Evolutionary conservation across 169 alveolate species (phyloP).

Genomic region (Neospora caninum): DNA sequence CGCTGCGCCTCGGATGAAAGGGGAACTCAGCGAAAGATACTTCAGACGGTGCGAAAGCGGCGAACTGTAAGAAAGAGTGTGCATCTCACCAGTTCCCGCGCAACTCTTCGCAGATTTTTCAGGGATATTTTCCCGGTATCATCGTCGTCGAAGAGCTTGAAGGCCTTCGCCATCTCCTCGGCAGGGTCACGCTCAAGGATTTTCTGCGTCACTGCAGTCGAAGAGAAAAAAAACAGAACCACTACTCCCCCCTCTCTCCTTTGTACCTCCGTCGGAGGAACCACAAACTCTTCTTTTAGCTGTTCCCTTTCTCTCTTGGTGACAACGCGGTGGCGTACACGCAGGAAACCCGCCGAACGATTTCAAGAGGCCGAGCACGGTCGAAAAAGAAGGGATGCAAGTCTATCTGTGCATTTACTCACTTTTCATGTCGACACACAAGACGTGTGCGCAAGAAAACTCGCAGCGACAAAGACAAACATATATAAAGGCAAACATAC

Average conservation of each 20-base stretch:
- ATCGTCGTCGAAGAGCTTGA: slow-evolving; percentile 96
- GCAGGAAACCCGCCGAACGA: too few relatives aligned
- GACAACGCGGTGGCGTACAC: too few relatives aligned
- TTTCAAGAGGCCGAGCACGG: too few relatives aligned
- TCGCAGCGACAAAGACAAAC: background rate
- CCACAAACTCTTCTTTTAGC: background rate
- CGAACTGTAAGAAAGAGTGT: too few relatives aligned
- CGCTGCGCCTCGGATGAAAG: background rate
- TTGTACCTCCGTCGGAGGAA: background rate
- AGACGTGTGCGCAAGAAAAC: too few relatives aligned
- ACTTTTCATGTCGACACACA: too few relatives aligned
- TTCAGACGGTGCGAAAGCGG: too few relatives aligned
- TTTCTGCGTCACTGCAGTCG: slow-evolving; percentile 84
- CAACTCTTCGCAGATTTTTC: slow-evolving; percentile 94
- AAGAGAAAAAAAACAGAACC: background rate
- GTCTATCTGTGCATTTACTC: too few relatives aligned
- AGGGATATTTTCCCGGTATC: slow-evolving; percentile 83
- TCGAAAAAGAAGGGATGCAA: too few relatives aligned
- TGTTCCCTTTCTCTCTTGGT: background rate
- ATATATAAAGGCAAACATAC: background rate
- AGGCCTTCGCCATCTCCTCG: slow-evolving; percentile 95
- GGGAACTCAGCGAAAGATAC: background rate
- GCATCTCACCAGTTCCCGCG: slow-evolving; percentile 89
- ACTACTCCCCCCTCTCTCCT: background rate
- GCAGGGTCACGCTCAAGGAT: slow-evolving; percentile 94